Base-by-base conservation (phyloP, 495 filamentous ascomycete genomes). In the Aspergillus ellipticus region DNA sequence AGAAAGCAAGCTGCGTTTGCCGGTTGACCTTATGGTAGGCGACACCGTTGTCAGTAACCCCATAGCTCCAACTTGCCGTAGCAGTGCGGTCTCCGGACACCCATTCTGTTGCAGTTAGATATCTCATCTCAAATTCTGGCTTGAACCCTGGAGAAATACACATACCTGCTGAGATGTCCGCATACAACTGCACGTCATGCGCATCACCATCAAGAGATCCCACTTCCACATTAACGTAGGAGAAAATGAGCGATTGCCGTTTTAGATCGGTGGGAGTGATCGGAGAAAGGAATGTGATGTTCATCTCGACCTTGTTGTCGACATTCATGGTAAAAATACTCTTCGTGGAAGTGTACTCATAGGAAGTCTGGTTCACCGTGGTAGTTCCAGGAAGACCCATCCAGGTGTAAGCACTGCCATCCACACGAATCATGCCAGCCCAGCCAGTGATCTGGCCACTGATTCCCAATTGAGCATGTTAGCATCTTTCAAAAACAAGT, bases 161-260 rank as follows among this genome's bases (percentile, higher is more conserved):
- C 77, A 58, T 63, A 82, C 82, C 82, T 8, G 80, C 82, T 37
- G 82, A 82, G 52, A 85, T 82, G 59, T 85, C 82, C 3, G 82
- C 66, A 59, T 85, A 85, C 11, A 85, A 50, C 54, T 84, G 76
- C 29, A 85, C 80, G 60, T 82, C 66, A 63, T 85, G 81, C 0
- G 69, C 13, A 22, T 62, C 51, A 21, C 79, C 82, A 67, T 85
- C 82, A 21, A 75, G 60, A 6, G 81, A 82, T 48, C 64, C 57
- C 22, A 84, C 74, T 29, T 77, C 73, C 43, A 85, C 78, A 47
- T 80, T 59, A 24, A 85, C 48, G 58, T 85, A 85, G 3, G 82
- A 82, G 57, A 83, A 81, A 5, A 74, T 54, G 24, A 85, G 72
- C 0, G 79, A 83, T 59, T 82, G 79, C 22, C 82, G 66, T 56